Conservation (phyloP, 1,284 basidiomycete genomes). For the Tilletia indica region DNA sequence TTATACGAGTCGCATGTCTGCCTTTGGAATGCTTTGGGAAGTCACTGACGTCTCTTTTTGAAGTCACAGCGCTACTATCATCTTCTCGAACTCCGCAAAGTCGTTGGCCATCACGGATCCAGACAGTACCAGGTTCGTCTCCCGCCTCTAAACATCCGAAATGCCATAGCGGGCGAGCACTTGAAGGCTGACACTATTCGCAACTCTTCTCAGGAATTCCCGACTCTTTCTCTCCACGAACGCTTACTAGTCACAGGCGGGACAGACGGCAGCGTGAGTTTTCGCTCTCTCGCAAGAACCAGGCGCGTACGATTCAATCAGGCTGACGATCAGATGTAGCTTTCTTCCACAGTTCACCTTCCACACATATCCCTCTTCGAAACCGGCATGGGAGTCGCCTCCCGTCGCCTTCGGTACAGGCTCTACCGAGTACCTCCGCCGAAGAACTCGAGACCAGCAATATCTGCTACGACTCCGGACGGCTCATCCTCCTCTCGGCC, state of each 20-base stretch:
- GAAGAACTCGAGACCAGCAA: conserved; percentile 49
- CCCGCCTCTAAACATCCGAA: too few relatives aligned
- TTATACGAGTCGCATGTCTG: not conserved
- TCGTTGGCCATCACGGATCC: conserved; percentile 38
- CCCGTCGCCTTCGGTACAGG: conserved; percentile 32
- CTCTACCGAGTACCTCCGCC: not conserved
- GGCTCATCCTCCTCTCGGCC: conserved; percentile 43
- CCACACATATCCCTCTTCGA: conserved; percentile 44
- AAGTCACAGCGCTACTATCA: conserved; percentile 19
- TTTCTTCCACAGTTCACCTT: conserved; percentile 26
- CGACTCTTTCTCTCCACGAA: conserved; percentile 42
- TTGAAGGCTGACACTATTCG: not conserved
- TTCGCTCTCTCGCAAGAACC: not conserved
- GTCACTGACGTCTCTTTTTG: not conserved
- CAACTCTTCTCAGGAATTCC: conserved; percentile 28
- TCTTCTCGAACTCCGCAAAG: conserved; percentile 22
- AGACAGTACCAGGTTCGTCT: conserved; percentile 35
- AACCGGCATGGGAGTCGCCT: conserved; percentile 31
- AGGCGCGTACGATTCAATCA: not conserved
- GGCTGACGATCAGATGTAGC: too few relatives aligned
- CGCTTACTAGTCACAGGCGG: conserved; percentile 44
- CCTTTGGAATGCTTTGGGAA: not conserved
- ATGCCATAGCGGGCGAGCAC: not conserved
- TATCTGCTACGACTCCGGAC: conserved; percentile 46
- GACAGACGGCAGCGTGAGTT: conserved; percentile 39